Base-by-base conservation (phyloP, 1,284 basidiomycete genomes). In the Volvariella surrecta region DNA sequence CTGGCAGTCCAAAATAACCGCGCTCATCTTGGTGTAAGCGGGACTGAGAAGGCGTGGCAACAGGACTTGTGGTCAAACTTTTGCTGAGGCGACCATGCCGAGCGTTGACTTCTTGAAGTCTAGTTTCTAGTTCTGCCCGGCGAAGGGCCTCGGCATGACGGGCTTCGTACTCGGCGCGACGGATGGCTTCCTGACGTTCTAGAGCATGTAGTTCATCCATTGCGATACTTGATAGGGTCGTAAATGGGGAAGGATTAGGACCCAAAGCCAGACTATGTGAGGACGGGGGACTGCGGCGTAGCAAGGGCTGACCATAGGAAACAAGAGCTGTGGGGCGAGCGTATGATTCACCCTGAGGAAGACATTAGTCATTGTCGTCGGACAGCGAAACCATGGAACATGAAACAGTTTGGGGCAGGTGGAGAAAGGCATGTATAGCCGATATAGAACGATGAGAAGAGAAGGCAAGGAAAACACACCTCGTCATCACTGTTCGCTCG, bases 131-230 rank as follows among this genome's bases (percentile, higher is more conserved):
- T 58, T 92, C 89, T 17, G 88, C 89, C 16, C 88, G 73, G 21
- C 88, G 74, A 45, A 91, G 72, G 2, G 84, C 85, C 49, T 89
- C 88, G 37, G 78, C 75, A 53, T 87, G 88, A 8, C 80, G 74
- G 11, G 85, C 74, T 57, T 92, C 89, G 62, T 86, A 94, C 57
- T 91, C 86, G 4, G 88, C 89, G 31, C 90, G 73, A 18, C 91
- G 74, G 37, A 82, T 61, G 1, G 89, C 86, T 59, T 94, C 90
- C 51, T 82, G 74, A 31, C 81, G 80, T 61, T 94, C 91, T n/a
- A 94, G 75, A 50, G 81, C 79, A 55, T 85, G 83, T 0, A 94
- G 74, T 60, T 93, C 88, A 45, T 89, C 88, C 61, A 91, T 85
- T 1, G 90, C 89, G 31, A 89, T 74, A 16, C 75, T 80, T 8